Evolutionary conservation across 345 rosid species (phyloP), one percentile per base, ranked within the genome.

Genomic region (Populus alba): DNA sequence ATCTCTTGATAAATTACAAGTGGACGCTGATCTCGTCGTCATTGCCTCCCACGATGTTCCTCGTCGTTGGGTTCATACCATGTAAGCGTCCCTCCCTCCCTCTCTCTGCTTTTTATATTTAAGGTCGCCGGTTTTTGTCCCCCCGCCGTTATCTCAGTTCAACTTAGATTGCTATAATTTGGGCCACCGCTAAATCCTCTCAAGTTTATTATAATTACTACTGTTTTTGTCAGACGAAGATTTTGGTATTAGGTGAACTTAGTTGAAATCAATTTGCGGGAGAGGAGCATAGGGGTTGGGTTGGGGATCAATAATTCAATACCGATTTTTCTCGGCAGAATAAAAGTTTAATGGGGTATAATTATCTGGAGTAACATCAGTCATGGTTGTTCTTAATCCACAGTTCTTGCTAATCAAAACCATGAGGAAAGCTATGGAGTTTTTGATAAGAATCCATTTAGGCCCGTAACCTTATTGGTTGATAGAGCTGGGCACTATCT

Each of bases 1-100:
- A 89, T 96, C 99, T 8, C 97, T 96, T 5, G 82, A 72, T 25
- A 65, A 73, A 10, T 82, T 88, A 76, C 87, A 82, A 15, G 99
- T 90, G 68, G 91, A 92, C 61, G 99, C 99, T 72, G 99, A 96
- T 88, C 86, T 96, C 76, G 89, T 96, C 79, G 98, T 96, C 80
- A 92, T 96, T 80, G 99, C 99, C 75, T 92, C 99, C 81, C 75
- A 85, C 53, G 99, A 96, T 78, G 99, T 96, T 37, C 99, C 99
- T 51, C 90, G 45, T 73, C 88, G 85, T 53, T 96, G 99, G 99
- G 88, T 90, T 82, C 90, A 62, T 31, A 81, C 89, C 72, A 51
- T 92, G 99, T 94, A 89, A 89, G 99, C 79, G 1, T 37, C 71
- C 17, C 78, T 47, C 65, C 2, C 11, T 6, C 41, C 11, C 35